Percentiles rank a stretch among this genome's conserved stretches.
Evolutionary conservation across 495 filamentous ascomycete species (phyloP).

Genomic region (Penicillium egyptiacum): DNA sequence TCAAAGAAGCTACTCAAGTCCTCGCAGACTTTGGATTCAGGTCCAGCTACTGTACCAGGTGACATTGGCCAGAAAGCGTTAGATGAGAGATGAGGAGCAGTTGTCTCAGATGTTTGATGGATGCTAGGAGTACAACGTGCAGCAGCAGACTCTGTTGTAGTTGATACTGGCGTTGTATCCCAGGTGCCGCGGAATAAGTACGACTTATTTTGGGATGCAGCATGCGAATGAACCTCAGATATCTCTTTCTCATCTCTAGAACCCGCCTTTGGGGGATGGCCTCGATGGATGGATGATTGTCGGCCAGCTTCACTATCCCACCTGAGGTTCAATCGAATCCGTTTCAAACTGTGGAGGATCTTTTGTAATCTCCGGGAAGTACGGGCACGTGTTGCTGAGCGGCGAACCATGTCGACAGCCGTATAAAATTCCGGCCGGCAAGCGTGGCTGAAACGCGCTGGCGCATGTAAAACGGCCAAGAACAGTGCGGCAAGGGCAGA

Average conservation of each 20-base stretch:
- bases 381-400: conserved; percentile 44
- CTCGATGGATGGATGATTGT: background rate
- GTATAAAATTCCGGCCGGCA: conserved; percentile 79
- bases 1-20: conserved; percentile 49
- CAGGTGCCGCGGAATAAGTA: background rate
- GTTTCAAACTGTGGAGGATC: conserved; percentile 41
- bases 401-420: conserved; percentile 75
- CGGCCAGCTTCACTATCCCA: conserved; percentile 11
- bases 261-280: background rate
- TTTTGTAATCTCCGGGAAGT: conserved; percentile 42
- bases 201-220: background rate
- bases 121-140: conserved; percentile 2
- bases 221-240: background rate
- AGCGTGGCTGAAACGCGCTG: conserved; percentile 63
- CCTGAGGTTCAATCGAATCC: conserved; percentile 30
- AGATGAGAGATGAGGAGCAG: conserved; percentile 17
- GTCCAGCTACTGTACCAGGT: conserved; percentile 10
- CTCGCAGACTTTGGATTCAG: conserved; percentile 33
- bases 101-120: conserved; percentile 12
- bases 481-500: conserved; percentile 77
- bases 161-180: conserved; percentile 10
- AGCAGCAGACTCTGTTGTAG: conserved; percentile 11
- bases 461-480: conserved; percentile 75
- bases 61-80: conserved; percentile 27
- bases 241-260: background rate